These are phyloP conservation scores for Nemania sp. DNA, from an alignment of 2,329 filamentous ascomycete species.

Conservation along the genomic window DNA sequence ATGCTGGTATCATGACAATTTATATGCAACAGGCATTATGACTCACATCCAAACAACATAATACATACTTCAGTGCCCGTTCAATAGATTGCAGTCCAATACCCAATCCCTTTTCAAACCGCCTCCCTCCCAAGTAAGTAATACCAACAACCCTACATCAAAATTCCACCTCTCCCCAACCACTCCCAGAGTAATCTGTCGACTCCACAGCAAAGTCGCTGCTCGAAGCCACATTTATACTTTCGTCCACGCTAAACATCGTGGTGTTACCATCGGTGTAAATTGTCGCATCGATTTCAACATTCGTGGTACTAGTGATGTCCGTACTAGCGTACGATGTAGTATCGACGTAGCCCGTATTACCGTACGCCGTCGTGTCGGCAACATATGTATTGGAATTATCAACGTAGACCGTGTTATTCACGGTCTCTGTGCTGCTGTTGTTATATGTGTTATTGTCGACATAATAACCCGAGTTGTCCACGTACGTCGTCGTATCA, in stretches of 20 bases:
- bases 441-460: constrained; percentile 25
- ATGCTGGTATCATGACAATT: constrained; percentile 1
- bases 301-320: constrained; percentile 23
- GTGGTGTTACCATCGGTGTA: constrained; percentile 9
- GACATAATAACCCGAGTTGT: constrained; percentile 12
- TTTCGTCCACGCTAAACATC: constrained; percentile 26
- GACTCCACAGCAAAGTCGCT: constrained; percentile 20
- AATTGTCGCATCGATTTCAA: constrained; percentile 3
- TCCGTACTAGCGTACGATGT: constrained; percentile 7
- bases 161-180: constrained; percentile 26
- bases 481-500: constrained; percentile 13
- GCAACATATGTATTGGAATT: constrained; percentile 6
- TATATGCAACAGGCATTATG: constrained; percentile 1
- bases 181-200: constrained; percentile 35
- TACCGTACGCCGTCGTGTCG: constrained; percentile 14
- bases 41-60: neutral
- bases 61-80: neutral
- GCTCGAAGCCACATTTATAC: constrained; percentile 16
- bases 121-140: no score
- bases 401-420: constrained; percentile 22
- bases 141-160: neutral
- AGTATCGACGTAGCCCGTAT: constrained; percentile 15
- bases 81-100: neutral
- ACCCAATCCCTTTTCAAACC: no score
- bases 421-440: constrained; percentile 12